Percentiles rank a stretch among this genome's conserved stretches.
These are phyloP conservation scores for Nyssa sinensis DNA, from an alignment of 148 eudicot genomes.

Conservation along the genomic window DNA sequence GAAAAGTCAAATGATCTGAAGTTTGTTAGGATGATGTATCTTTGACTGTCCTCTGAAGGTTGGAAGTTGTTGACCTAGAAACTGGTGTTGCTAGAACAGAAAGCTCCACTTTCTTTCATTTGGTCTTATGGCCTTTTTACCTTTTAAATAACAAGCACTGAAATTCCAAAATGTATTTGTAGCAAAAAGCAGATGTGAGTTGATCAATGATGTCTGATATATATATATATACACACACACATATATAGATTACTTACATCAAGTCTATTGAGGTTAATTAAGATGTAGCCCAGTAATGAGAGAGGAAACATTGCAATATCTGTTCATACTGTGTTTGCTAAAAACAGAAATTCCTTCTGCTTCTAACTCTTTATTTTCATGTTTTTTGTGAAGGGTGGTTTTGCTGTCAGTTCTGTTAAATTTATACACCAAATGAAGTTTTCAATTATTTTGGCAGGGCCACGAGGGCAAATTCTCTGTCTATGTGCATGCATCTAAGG, in stretches of 20 bases:
- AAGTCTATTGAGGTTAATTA: not conserved
- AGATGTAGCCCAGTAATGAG: not conserved
- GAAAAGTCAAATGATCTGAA: too few relatives aligned
- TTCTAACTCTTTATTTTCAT: not conserved
- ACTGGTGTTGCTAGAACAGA: constrained; percentile 1
- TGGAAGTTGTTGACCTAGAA: not conserved
- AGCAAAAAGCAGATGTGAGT: not conserved
- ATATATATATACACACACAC: too few relatives aligned
- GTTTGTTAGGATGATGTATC: too few relatives aligned
- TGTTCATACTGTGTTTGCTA: not conserved
- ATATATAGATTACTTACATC: too few relatives aligned
- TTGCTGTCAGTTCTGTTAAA: not conserved
- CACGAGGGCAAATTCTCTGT: constrained; percentile 82
- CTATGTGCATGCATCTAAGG: constrained; percentile 77
- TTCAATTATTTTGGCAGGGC: constrained; percentile 53
- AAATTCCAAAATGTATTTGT: not conserved
- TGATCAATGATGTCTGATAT: not conserved
- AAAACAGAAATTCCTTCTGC: not conserved
- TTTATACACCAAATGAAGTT: not conserved
- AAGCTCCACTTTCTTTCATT: not conserved
- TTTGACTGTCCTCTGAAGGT: not conserved
- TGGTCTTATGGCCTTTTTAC: not conserved
- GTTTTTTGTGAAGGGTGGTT: not conserved
- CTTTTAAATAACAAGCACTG: not conserved
- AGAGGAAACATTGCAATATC: not conserved